Evolutionary conservation across 148 eudicot genomes (phyloP).

Genomic region (Silene uniflora): DNA sequence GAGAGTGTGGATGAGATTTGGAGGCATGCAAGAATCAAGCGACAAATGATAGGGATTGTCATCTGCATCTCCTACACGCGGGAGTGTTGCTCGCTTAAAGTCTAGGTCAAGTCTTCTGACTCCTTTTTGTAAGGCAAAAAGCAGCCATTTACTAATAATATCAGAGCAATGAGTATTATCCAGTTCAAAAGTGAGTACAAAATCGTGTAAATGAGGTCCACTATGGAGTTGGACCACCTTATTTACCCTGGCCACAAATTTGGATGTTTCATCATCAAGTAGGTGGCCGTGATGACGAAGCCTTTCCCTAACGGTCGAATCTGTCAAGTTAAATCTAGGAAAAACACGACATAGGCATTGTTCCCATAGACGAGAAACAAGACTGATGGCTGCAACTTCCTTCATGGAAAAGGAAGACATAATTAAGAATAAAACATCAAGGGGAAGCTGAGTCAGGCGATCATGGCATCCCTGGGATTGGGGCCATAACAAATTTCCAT

Average conservation of each 20-base stretch:
- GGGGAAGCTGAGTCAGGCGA: slow-evolving; percentile 1
- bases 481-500: too few relatives aligned
- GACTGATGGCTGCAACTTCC: not conserved
- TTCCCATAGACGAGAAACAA: slow-evolving; percentile 5
- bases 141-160: slow-evolving; percentile 18
- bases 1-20: not conserved
- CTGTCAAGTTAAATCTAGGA: not conserved
- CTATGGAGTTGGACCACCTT: not conserved
- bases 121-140: slow-evolving; percentile 10
- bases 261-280: not conserved
- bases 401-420: not conserved
- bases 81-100: not conserved
- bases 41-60: not conserved
- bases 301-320: not conserved
- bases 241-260: slow-evolving; percentile 13
- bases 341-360: not conserved
- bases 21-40: not conserved
- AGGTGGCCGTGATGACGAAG: too few relatives aligned
- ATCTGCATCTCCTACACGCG: not conserved
- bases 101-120: slow-evolving; percentile 13
- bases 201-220: not conserved
- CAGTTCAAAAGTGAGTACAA: slow-evolving; percentile 5
- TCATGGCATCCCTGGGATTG: too few relatives aligned
- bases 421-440: not conserved
- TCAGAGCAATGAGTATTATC: not conserved